A percentile compares a stretch with the other conserved stretches of the same genome.
Conservation (phyloP, 2,329 filamentous ascomycete genomes). For the Tolypocladium nubicola region DNA sequence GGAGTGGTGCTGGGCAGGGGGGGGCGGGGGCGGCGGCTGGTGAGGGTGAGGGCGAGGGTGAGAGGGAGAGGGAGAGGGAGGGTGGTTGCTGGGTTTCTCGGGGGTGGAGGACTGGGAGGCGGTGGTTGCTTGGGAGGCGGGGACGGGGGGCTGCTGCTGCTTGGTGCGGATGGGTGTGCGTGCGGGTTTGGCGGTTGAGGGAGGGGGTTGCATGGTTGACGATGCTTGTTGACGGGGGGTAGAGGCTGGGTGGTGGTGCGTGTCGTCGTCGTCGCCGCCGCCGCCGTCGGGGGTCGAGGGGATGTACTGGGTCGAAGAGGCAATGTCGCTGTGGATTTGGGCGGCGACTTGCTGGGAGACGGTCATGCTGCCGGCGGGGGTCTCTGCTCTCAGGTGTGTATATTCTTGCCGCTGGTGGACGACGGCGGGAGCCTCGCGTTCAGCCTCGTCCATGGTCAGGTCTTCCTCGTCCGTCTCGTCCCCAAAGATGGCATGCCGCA, state of each 20-base stretch:
- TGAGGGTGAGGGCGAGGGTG: background rate
- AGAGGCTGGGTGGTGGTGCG: background rate
- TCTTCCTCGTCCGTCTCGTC: constrained; percentile 12
- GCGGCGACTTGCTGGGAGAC: constrained; percentile 42
- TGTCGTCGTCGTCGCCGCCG: constrained; percentile 1
- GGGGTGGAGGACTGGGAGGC: constrained; percentile 24
- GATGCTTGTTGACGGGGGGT: background rate
- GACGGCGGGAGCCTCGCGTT: background rate
- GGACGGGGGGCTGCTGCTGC: background rate
- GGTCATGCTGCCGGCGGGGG: constrained; percentile 16
- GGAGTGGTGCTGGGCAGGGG: constrained; percentile 5
- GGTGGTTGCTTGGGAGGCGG: constrained; percentile 26
- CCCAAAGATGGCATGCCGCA: constrained; percentile 38
- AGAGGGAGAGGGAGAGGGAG: background rate
- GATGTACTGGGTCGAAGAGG: constrained; percentile 26
- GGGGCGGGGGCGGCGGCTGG: background rate
- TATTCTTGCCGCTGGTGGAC: background rate
- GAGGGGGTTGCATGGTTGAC: constrained; percentile 9
- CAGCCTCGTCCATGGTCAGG: background rate
- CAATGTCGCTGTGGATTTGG: constrained; percentile 37
- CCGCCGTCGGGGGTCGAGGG: constrained; percentile 20
- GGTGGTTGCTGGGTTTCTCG: constrained; percentile 9
- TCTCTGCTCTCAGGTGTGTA: background rate
- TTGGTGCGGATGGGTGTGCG: constrained; percentile 1
- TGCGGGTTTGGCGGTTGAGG: background rate